Conservation (phyloP, 2,329 filamentous ascomycete genomes). For the Tolypocladium ophioglossoides region DNA sequence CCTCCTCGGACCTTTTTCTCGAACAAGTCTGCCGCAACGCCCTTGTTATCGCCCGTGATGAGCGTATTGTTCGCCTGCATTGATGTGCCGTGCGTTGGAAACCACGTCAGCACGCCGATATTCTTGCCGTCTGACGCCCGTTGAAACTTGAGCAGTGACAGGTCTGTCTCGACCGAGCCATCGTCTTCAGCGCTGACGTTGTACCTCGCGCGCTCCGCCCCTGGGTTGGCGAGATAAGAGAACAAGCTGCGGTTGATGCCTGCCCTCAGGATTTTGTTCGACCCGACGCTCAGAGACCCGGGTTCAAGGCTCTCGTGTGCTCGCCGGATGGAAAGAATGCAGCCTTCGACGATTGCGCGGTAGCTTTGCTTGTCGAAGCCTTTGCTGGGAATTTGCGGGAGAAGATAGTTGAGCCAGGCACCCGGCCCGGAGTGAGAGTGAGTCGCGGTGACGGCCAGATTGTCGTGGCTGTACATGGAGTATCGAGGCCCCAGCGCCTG, state of each 20-base stretch:
- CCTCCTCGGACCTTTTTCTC: conserved; percentile 55
- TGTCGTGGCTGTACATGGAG: conserved; percentile 58
- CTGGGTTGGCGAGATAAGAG: conserved; percentile 75
- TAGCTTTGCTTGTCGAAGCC: conserved; percentile 84
- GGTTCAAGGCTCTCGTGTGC: conserved; percentile 51
- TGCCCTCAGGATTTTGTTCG: conserved; percentile 50
- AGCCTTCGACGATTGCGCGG: conserved; percentile 75
- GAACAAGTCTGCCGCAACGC: conserved; percentile 74
- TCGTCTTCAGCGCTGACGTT: conserved; percentile 24
- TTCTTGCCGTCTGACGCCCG: conserved; percentile 60
- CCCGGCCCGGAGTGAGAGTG: conserved; percentile 86
- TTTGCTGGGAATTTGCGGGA: conserved; percentile 78
- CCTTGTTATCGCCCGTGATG: conserved; percentile 86
- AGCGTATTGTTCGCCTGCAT: conserved; percentile 85
- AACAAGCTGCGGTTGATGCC: conserved; percentile 80
- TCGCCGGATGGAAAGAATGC: conserved; percentile 64
- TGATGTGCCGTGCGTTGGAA: conserved; percentile 82
- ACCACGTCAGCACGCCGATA: conserved; percentile 80
- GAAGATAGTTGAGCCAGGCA: conserved; percentile 83
- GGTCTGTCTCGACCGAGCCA: conserved; percentile 55
- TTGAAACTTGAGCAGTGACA: conserved; percentile 69
- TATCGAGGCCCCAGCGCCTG: conserved; percentile 59
- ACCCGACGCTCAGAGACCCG: conserved; percentile 58
- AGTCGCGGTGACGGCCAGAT: conserved; percentile 81
- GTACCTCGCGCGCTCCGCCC: conserved; percentile 59